A percentile compares a stretch with the other conserved stretches of the same genome.
These are phyloP conservation scores for Teunomyces lycoperdinae DNA, from an alignment of 805 yeast genomes.

Conservation along the genomic window DNA sequence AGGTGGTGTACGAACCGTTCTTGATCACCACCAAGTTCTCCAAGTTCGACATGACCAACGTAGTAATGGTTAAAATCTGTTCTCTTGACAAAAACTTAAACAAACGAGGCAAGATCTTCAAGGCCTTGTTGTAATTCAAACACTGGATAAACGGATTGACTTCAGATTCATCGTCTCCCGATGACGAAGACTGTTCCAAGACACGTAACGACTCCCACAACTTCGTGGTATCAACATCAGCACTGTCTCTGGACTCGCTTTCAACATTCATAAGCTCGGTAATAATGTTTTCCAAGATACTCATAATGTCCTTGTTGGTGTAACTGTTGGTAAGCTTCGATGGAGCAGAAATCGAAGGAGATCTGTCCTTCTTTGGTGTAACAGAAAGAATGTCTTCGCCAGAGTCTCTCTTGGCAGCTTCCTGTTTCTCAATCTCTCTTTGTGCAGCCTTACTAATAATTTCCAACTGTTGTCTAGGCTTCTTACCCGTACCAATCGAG, in stretches of 20 bases:
- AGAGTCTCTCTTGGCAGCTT: constrained; percentile 16
- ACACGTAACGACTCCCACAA: constrained; percentile 81
- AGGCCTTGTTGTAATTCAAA: constrained; percentile 80
- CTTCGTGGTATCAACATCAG: constrained; percentile 35
- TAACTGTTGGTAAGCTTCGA: constrained; percentile 30
- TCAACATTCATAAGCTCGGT: constrained; percentile 76
- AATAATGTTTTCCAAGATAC: constrained; percentile 75
- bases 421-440: constrained; percentile 40
- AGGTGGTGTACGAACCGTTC: constrained; percentile 74
- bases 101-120: constrained; percentile 83
- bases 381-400: constrained; percentile 18
- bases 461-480: constrained; percentile 84
- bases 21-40: constrained; percentile 75
- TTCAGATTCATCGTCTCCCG: constrained; percentile 44
- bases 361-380: constrained; percentile 22
- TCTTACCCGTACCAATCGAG: constrained; percentile 72
- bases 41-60: constrained; percentile 74
- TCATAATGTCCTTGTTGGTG: constrained; percentile 47
- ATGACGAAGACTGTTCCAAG: constrained; percentile 56
- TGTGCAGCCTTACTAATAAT: constrained; percentile 52
- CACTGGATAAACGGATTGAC: constrained; percentile 81
- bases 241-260: constrained; percentile 45
- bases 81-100: constrained; percentile 77
- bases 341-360: constrained; percentile 32
- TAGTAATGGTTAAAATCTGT: constrained; percentile 72